Percentiles rank a stretch among this genome's conserved stretches.
Evolutionary conservation across 805 yeast genomes (phyloP).

Genomic region (Metschnikowia borealis): DNA sequence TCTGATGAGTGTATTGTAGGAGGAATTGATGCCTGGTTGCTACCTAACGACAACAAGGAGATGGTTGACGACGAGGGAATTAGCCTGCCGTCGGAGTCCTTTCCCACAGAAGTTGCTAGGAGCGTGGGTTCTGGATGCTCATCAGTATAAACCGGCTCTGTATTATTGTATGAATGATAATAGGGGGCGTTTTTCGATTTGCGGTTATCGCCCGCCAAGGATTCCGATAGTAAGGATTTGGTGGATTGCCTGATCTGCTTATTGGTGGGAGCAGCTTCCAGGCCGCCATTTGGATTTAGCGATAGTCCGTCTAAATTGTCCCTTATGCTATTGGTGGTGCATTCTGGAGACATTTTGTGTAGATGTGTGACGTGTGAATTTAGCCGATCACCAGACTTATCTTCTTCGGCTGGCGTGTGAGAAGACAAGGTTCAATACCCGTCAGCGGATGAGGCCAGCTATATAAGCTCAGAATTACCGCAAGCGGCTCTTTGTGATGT

Average conservation of each 20-base stretch:
- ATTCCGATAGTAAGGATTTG: slow-evolving; percentile 25
- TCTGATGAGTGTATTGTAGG: background rate
- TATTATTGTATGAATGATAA: slow-evolving; percentile 3
- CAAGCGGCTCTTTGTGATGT: background rate
- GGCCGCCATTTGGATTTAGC: slow-evolving; percentile 6
- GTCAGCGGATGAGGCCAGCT: background rate
- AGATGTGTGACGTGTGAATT: background rate
- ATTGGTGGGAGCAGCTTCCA: slow-evolving; percentile 4
- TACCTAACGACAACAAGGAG: slow-evolving; percentile 34
- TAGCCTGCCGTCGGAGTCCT: slow-evolving; percentile 36
- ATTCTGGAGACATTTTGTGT: slow-evolving; percentile 12
- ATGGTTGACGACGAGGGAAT: slow-evolving; percentile 43
- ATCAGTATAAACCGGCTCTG: slow-evolving; percentile 21
- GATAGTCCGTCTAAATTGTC: slow-evolving; percentile 18
- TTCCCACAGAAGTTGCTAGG: slow-evolving; percentile 41
- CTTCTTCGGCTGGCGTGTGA: background rate
- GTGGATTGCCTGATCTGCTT: slow-evolving; percentile 10
- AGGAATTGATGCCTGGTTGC: slow-evolving; percentile 10
- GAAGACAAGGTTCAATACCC: background rate
- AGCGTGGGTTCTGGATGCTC: slow-evolving; percentile 45
- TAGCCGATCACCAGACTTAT: background rate
- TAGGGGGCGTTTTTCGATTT: slow-evolving; percentile 1
- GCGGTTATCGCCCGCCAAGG: slow-evolving; percentile 23
- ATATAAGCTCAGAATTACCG: background rate
- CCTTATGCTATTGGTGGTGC: slow-evolving; percentile 15